Conservation (phyloP, 164 flowering plant genomes). For the Vitis riparia region DNA sequence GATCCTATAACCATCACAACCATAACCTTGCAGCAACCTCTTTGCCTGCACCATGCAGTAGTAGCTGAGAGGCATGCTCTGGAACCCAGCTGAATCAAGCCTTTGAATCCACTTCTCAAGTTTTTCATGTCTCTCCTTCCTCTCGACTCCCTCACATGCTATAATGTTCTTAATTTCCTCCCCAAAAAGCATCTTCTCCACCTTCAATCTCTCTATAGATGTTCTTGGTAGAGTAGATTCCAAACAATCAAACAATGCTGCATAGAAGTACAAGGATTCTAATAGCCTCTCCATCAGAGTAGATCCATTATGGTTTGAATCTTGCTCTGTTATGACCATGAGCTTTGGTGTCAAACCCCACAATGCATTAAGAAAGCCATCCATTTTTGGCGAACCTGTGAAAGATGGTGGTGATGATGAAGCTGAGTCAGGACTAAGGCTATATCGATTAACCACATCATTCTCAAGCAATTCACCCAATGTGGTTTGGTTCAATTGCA, state of each 20-base stretch:
- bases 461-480: slow-evolving; percentile 61
- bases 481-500: slow-evolving; percentile 50
- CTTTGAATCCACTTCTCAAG: slow-evolving; percentile 81
- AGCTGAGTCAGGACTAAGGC: slow-evolving; percentile 67
- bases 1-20: slow-evolving; percentile 74
- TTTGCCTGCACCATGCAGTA: slow-evolving; percentile 68
- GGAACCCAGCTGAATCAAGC: slow-evolving; percentile 71
- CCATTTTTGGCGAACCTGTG: slow-evolving; percentile 48
- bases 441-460: slow-evolving; percentile 47
- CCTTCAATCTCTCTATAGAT: slow-evolving; percentile 67
- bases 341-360: slow-evolving; percentile 81
- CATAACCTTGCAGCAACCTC: slow-evolving; percentile 63
- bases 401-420: slow-evolving; percentile 54
- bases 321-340: slow-evolving; percentile 88
- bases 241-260: slow-evolving; percentile 85
- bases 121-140: slow-evolving; percentile 89
- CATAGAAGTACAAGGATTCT: slow-evolving; percentile 81
- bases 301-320: slow-evolving; percentile 76
- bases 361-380: slow-evolving; percentile 60
- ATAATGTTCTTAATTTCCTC: slow-evolving; percentile 92
- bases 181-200: slow-evolving; percentile 85
- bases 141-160: slow-evolving; percentile 77
- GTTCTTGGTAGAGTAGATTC: slow-evolving; percentile 74
- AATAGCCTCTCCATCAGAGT: slow-evolving; percentile 78
- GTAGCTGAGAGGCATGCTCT: slow-evolving; percentile 67